These are phyloP conservation scores for Tritrichomonas foetus DNA, from an alignment of 208 protist species.

Conservation along the genomic window DNA sequence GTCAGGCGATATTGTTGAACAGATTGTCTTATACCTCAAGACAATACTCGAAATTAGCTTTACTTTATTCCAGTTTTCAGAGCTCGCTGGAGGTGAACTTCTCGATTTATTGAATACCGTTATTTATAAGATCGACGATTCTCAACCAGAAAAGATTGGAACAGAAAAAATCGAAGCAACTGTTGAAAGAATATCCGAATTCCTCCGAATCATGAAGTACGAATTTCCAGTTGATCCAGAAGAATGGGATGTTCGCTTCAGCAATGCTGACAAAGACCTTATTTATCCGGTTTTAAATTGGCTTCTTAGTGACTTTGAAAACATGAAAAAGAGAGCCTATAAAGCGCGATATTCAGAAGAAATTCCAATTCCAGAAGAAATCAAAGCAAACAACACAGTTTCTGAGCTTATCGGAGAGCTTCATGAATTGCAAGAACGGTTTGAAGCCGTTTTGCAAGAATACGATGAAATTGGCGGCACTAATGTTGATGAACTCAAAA, in stretches of 20 bases:
- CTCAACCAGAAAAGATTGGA: neutral
- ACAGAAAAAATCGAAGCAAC: constrained; percentile 30
- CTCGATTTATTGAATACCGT: neutral
- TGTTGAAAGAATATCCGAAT: constrained; percentile 17
- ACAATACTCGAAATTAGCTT: neutral
- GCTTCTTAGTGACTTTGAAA: neutral
- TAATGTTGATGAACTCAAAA: constrained; percentile 20
- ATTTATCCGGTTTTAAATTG: neutral
- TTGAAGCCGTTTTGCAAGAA: neutral
- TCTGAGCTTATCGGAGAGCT: neutral
- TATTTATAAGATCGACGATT: neutral
- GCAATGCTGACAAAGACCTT: neutral
- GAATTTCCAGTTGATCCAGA: neutral
- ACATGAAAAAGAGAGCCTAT: constrained; percentile 20
- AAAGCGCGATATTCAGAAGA: neutral
- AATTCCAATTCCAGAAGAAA: constrained; percentile 21
- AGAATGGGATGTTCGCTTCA: constrained; percentile 16
- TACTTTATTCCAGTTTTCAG: constrained; percentile 29
- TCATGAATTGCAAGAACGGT: neutral
- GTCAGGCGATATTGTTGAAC: neutral
- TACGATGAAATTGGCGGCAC: neutral
- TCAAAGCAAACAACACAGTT: neutral
- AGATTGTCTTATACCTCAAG: neutral
- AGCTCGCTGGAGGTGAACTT: neutral
- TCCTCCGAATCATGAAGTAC: neutral